These are phyloP conservation scores for Peronospora tabacina DNA, from an alignment of 352 stramenopile species.

Conservation along the genomic window DNA sequence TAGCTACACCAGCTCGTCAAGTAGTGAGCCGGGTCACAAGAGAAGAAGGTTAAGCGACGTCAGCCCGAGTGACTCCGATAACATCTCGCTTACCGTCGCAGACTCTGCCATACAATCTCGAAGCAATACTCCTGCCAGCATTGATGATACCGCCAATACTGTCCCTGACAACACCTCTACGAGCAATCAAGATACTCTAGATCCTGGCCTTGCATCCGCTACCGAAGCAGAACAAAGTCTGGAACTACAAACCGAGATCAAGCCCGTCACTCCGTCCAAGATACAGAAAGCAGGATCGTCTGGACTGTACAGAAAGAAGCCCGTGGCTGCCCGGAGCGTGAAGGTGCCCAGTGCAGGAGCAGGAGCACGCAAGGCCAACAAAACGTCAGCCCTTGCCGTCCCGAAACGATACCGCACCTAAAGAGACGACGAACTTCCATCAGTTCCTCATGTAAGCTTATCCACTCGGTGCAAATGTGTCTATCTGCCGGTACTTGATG, in stretches of 20 bases:
- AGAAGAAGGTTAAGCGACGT: constrained; percentile 18
- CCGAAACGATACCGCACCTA: constrained; percentile 33
- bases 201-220: background rate
- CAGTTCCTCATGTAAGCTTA: constrained; percentile 27
- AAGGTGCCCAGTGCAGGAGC: constrained; percentile 11
- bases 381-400: constrained; percentile 22
- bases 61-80: constrained; percentile 6
- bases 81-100: constrained; percentile 3
- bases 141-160: constrained; percentile 2
- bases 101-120: constrained; percentile 1
- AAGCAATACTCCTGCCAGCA: constrained; percentile 4
- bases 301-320: constrained; percentile 20
- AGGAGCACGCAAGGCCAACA: constrained; percentile 14
- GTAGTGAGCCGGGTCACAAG: constrained; percentile 14
- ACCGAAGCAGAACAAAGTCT: background rate
- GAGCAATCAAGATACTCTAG: constrained; percentile 16
- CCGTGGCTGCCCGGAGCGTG: constrained; percentile 11
- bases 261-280: constrained; percentile 16
- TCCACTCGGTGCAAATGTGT: background rate
- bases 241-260: constrained; percentile 6
- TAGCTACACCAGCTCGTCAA: constrained; percentile 1
- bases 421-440: constrained; percentile 25
- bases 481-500: background rate
- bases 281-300: constrained; percentile 9
- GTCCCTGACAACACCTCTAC: background rate